Conservation (phyloP, 2,329 filamentous ascomycete genomes). For the Monascus ruber region DNA sequence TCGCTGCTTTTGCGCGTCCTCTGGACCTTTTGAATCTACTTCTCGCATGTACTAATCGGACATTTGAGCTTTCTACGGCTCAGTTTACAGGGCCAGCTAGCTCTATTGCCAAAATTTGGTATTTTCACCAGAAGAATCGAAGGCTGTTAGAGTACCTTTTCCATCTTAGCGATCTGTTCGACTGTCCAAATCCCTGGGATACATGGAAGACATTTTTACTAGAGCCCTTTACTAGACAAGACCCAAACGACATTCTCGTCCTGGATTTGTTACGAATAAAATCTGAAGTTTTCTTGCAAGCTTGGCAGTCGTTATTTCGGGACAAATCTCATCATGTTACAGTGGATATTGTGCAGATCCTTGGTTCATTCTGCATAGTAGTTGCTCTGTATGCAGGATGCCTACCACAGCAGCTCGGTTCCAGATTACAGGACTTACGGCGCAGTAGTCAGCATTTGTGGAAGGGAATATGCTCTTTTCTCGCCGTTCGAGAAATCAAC, state of each 20-base stretch:
- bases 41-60: slow-evolving; percentile 54
- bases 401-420: slow-evolving; percentile 19
- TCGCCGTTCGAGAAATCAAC: slow-evolving; percentile 15
- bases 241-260: slow-evolving; percentile 26
- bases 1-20: slow-evolving; percentile 53
- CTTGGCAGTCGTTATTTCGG: slow-evolving; percentile 32
- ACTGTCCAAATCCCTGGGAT: slow-evolving; percentile 15
- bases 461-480: slow-evolving; percentile 22
- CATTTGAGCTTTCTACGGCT: slow-evolving; percentile 13
- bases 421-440: slow-evolving; percentile 17
- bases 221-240: slow-evolving; percentile 15
- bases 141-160: slow-evolving; percentile 41
- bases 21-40: slow-evolving; percentile 58
- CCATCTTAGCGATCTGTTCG: slow-evolving; percentile 16
- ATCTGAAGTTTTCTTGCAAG: slow-evolving; percentile 33
- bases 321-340: slow-evolving; percentile 37
- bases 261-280: slow-evolving; percentile 37
- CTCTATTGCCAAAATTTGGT: slow-evolving; percentile 27
- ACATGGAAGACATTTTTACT: slow-evolving; percentile 10
- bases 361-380: slow-evolving; percentile 39
- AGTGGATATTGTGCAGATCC: slow-evolving; percentile 38
- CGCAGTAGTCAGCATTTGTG: slow-evolving; percentile 20
- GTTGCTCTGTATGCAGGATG: slow-evolving; percentile 26
- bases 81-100: slow-evolving; percentile 16
- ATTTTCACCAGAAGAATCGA: slow-evolving; percentile 27